Evolutionary conservation across 2,329 filamentous ascomycete genomes (phyloP).

Genomic region (Phyllosticta ampelicida): DNA sequence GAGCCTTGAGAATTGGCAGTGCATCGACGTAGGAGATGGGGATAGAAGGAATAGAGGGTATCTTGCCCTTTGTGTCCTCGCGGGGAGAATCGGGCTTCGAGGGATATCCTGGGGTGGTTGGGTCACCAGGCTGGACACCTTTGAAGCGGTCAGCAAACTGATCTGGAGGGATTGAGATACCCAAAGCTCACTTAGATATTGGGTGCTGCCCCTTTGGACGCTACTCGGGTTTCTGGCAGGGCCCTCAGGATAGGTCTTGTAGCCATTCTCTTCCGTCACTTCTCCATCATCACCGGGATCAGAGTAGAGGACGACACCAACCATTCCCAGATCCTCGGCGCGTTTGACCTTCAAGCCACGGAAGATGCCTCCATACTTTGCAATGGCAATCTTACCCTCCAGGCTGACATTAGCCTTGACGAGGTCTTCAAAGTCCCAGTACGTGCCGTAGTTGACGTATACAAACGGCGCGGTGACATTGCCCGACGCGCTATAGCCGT

Average conservation of each 20-base stretch:
- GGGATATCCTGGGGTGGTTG: constrained; percentile 87
- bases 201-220: constrained; percentile 78
- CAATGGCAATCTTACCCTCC: constrained; percentile 75
- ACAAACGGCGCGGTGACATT: constrained; percentile 84
- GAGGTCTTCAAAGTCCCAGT: constrained; percentile 74
- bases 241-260: constrained; percentile 69
- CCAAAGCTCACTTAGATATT: constrained; percentile 39
- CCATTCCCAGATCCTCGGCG: constrained; percentile 80
- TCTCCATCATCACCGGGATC: constrained; percentile 85
- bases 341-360: constrained; percentile 86
- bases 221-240: constrained; percentile 80
- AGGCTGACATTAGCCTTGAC: constrained; percentile 62
- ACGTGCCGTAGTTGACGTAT: constrained; percentile 87
- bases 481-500: constrained; percentile 85
- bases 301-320: constrained; percentile 73
- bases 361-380: constrained; percentile 78
- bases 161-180: background rate
- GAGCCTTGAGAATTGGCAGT: constrained; percentile 72
- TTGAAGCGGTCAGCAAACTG: background rate
- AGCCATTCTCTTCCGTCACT: constrained; percentile 70
- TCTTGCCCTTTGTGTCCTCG: constrained; percentile 55
- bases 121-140: constrained; percentile 57
- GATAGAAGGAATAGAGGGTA: constrained; percentile 78
- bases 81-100: constrained; percentile 83
- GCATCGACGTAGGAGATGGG: constrained; percentile 85